A percentile compares a stretch with the other conserved stretches of the same genome.
These are phyloP conservation scores for Erodium texanum DNA, from an alignment of 441 rosid species.

Conservation along the genomic window DNA sequence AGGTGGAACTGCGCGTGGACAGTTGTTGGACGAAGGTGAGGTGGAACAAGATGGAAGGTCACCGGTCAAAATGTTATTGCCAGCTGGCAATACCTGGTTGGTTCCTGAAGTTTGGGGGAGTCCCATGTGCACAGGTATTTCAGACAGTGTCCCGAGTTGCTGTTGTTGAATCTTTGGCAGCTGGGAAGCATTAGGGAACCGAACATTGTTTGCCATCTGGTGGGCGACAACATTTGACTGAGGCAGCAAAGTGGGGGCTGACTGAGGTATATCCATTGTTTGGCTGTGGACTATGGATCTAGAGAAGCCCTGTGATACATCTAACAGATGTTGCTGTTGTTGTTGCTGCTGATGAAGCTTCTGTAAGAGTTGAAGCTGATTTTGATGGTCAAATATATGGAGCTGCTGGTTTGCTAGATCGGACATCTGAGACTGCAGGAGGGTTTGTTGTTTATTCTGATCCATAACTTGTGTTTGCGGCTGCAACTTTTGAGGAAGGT, in stretches of 20 bases:
- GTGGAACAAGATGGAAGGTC: slow-evolving; percentile 54
- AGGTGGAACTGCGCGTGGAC: slow-evolving; percentile 29
- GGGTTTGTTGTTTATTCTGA: slow-evolving; percentile 20
- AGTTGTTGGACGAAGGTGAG: slow-evolving; percentile 43
- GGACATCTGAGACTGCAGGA: slow-evolving; percentile 32
- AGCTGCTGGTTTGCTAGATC: slow-evolving; percentile 39
- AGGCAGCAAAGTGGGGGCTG: slow-evolving; percentile 26
- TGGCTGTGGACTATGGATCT: slow-evolving; percentile 34
- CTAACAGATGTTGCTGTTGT: slow-evolving; percentile 21
- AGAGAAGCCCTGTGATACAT: slow-evolving; percentile 44
- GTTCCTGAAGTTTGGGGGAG: slow-evolving; percentile 22
- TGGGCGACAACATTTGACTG: slow-evolving; percentile 34
- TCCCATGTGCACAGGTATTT: slow-evolving; percentile 34
- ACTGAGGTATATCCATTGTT: slow-evolving; percentile 38
- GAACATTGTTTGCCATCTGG: slow-evolving; percentile 38
- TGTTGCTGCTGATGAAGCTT: slow-evolving; percentile 48
- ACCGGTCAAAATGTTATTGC: slow-evolving; percentile 29
- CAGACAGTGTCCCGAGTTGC: slow-evolving; percentile 25
- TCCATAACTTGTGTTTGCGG: slow-evolving; percentile 29
- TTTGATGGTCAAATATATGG: slow-evolving; percentile 41
- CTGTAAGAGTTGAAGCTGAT: slow-evolving; percentile 48
- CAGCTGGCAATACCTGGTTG: slow-evolving; percentile 30
- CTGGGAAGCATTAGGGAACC: slow-evolving; percentile 34
- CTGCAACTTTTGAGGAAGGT: slow-evolving; percentile 43
- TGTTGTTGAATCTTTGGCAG: slow-evolving; percentile 36